Evolutionary conservation across 805 yeast species (phyloP).

Genomic region (Ogataea angusta): DNA sequence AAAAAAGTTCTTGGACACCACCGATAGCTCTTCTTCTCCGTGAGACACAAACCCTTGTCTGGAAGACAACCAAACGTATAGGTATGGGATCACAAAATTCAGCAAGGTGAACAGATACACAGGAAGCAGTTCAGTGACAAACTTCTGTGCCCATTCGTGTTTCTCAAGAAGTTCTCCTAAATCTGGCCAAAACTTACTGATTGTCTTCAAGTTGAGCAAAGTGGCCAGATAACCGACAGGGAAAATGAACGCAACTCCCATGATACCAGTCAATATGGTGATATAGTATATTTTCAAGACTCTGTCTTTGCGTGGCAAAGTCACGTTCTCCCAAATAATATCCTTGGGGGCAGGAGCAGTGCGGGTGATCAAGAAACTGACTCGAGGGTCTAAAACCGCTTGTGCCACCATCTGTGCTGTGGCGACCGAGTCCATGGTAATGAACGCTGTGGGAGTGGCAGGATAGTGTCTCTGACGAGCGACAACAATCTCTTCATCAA

Average conservation of each 20-base stretch:
- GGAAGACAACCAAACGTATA: slow-evolving; percentile 78
- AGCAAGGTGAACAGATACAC: slow-evolving; percentile 85
- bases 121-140: slow-evolving; percentile 87
- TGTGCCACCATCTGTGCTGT: slow-evolving; percentile 97
- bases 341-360: slow-evolving; percentile 97
- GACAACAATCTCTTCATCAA: slow-evolving; percentile 66
- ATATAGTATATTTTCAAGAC: slow-evolving; percentile 60
- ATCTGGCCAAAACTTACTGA: slow-evolving; percentile 77
- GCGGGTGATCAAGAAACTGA: slow-evolving; percentile 74
- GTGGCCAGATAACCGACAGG: slow-evolving; percentile 88
- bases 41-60: slow-evolving; percentile 87
- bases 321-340: slow-evolving; percentile 87
- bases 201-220: slow-evolving; percentile 72
- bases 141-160: slow-evolving; percentile 67
- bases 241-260: slow-evolving; percentile 69
- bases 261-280: slow-evolving; percentile 61
- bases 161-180: slow-evolving; percentile 64
- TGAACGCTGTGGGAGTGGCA: slow-evolving; percentile 87
- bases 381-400: slow-evolving; percentile 87
- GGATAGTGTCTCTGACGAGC: slow-evolving; percentile 70
- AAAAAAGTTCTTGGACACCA: slow-evolving; percentile 90
- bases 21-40: slow-evolving; percentile 88
- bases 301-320: slow-evolving; percentile 73
- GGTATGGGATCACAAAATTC: slow-evolving; percentile 78
- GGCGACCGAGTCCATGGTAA: slow-evolving; percentile 93